Conservation (phyloP, 306 rosid genomes). For the Amphicarpaea edgeworthii region DNA sequence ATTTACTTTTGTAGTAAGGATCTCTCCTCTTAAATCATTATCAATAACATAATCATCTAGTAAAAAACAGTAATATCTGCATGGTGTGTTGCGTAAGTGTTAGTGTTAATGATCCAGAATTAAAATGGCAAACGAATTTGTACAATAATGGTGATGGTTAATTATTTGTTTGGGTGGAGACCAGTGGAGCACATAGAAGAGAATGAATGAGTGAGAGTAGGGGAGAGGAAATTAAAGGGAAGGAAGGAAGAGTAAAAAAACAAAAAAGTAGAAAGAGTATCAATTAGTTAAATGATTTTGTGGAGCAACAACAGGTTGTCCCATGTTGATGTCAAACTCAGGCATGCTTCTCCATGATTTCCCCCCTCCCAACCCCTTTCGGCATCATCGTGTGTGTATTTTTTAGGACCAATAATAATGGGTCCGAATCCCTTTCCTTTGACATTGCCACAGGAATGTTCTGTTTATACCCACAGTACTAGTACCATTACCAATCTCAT, state of each 20-base stretch:
- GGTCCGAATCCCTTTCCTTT: slow-evolving; percentile 43
- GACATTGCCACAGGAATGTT: slow-evolving; percentile 35
- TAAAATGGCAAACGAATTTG: too few relatives aligned
- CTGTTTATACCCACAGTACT: background rate
- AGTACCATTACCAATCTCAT: background rate
- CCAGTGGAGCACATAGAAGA: slow-evolving; percentile 33
- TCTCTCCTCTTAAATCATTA: too few relatives aligned
- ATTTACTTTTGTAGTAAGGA: too few relatives aligned
- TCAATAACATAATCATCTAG: background rate
- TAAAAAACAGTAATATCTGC: background rate
- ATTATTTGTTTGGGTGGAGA: slow-evolving; percentile 46
- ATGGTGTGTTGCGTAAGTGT: background rate
- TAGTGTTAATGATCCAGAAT: slow-evolving; percentile 15
- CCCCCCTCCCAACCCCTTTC: slow-evolving; percentile 43
- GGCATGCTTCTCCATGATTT: slow-evolving; percentile 54
- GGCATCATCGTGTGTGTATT: background rate
- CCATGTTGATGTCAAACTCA: slow-evolving; percentile 55
- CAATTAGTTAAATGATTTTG: slow-evolving; percentile 50
- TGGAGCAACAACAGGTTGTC: slow-evolving; percentile 68
- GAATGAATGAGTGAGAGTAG: slow-evolving; percentile 32
- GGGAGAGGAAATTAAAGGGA: background rate
- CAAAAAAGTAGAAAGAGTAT: slow-evolving; percentile 46
- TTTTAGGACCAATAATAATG: slow-evolving; percentile 7
- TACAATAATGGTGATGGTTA: background rate
- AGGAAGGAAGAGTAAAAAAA: slow-evolving; percentile 51